phyloP scores from a whole-genome alignment of 139 green algal genomes.

The Picochlorum costavermella region DNA sequence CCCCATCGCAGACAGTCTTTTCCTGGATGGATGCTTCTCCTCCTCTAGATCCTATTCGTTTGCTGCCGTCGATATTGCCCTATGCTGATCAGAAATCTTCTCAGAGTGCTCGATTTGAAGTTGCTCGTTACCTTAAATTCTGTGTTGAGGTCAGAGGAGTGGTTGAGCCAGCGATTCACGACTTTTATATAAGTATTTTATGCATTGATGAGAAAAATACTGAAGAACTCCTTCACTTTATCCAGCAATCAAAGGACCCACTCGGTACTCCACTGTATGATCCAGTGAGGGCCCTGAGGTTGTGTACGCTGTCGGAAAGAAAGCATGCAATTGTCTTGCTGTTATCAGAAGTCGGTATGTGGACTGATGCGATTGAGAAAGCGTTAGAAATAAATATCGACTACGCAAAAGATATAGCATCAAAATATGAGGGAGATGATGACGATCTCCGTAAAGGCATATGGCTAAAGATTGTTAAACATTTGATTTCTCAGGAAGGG shows the following conservation, averaged over 20 bases:
- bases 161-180: conserved; percentile 49
- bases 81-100: conserved; percentile 42
- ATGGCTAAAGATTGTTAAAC: conserved; percentile 78
- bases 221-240: conserved; percentile 56
- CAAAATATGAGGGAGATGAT: conserved; percentile 41
- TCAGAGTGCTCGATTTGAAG: conserved; percentile 22
- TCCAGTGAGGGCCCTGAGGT: conserved; percentile 67
- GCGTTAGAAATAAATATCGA: conserved; percentile 65
- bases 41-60: conserved; percentile 47
- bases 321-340: conserved; percentile 64
- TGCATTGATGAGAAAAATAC: conserved; percentile 35
- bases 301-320: conserved; percentile 45
- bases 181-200: conserved; percentile 69
- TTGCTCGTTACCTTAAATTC: conserved; percentile 71
- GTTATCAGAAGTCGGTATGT: conserved; percentile 64
- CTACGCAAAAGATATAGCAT: conserved; percentile 70
- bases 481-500: conserved; percentile 61
- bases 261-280: conserved; percentile 69
- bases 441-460: conserved; percentile 49
- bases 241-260: conserved; percentile 26
- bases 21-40: conserved; percentile 57
- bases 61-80: conserved; percentile 77
- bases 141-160: conserved; percentile 45
- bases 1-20: conserved; percentile 54
- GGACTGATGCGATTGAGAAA: conserved; percentile 68